Evolutionary conservation across 441 rosid species (phyloP).

Genomic region (Euphorbia neoarborescens): DNA sequence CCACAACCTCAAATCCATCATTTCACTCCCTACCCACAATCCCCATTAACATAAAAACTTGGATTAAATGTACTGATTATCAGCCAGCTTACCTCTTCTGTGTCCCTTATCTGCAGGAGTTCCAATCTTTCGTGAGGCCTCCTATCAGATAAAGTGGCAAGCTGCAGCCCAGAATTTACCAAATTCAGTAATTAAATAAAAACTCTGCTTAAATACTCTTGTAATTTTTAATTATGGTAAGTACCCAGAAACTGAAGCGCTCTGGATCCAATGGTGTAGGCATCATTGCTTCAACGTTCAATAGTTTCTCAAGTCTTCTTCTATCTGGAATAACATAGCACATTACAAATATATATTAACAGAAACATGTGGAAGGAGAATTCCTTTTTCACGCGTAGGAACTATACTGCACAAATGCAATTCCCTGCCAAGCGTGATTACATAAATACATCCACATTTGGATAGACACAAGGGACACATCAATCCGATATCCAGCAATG

Average conservation of each 20-base stretch:
- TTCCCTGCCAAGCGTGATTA: background rate
- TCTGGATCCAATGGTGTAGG: constrained; percentile 78
- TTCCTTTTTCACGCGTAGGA: background rate
- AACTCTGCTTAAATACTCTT: background rate
- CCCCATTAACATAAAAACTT: too few species aligned
- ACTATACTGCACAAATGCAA: background rate
- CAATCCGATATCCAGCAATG: background rate
- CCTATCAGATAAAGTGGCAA: constrained; percentile 61
- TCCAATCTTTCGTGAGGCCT: constrained; percentile 78
- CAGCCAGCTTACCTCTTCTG: constrained; percentile 73
- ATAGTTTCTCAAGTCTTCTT: constrained; percentile 54
- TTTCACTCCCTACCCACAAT: background rate
- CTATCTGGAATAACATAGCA: constrained; percentile 38
- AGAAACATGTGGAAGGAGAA: background rate
- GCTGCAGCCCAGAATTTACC: constrained; percentile 39
- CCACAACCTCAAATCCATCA: background rate
- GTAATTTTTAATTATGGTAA: background rate
- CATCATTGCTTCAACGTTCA: constrained; percentile 65
- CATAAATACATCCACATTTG: too few species aligned
- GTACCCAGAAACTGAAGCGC: constrained; percentile 93
- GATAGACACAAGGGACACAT: background rate
- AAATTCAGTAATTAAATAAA: constrained; percentile 7
- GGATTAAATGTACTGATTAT: too few species aligned
- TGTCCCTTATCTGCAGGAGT: constrained; percentile 65
- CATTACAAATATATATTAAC: constrained; percentile 1